Base-by-base conservation (phyloP, 768 basidiomycete species). In the Inosperma sp. region DNA sequence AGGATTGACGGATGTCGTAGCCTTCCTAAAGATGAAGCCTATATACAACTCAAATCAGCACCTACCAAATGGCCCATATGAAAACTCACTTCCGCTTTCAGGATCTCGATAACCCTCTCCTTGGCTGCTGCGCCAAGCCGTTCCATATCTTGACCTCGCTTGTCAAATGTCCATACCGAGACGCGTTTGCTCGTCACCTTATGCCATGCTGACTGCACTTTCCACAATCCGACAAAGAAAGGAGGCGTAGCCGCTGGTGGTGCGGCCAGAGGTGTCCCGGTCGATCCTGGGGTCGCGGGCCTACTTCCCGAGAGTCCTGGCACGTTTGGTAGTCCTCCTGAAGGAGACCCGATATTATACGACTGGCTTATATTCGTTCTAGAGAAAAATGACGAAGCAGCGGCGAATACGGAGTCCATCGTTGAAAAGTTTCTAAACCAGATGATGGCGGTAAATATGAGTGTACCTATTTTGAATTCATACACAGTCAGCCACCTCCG, bases 1-100 rank as follows among this genome's bases (percentile, higher is more conserved):
- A 99, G 77, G 43, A 99, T 83, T 54, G 88, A 94, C 4, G 96
- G 96, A 70, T 98, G 95, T 26, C 96, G 79, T 36, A 98, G 71
- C 56, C 85, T 80, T 22, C 89, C 82, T 16, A 97, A 72, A 3
- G 93, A 86, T 53, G 86, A 80, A 4, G 88, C 90, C 94, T 94
- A 53, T 29, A 48, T 43, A 48, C 49, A 53, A 23, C 7, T 50
- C 31, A 31, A 48, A 52, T 51, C 6, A 52, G 39, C 39, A 48
- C 42, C 36, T 27, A 13, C 58, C 33, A 45, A 41, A 42, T 14
- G 27, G n/a, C n/a, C n/a, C n/a, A n/a, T n/a, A n/a, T n/a, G n/a
- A n/a, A n/a, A 46, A 68, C 72, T 39, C 63, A 91, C 95, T 84
- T 99, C 95, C 25, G 84, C 80, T 68, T 94, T 97, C 65, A 98